These are phyloP conservation scores for Tylopilus plumbeoviolaceoides DNA, from an alignment of 768 basidiomycete genomes.

Conservation along the genomic window DNA sequence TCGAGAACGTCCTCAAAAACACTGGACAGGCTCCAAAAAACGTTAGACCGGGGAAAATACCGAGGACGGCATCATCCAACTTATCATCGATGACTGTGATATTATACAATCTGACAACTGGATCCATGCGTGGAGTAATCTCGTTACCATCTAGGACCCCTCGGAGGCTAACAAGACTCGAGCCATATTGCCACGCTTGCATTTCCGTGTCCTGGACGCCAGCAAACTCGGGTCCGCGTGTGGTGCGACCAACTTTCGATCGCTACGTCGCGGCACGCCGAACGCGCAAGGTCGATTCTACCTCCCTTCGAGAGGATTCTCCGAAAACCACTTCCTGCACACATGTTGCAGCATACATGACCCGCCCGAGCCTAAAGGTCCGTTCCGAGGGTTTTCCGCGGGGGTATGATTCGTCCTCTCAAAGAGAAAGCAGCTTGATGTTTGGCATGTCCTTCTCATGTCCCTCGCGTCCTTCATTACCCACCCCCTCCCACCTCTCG, in stretches of 20 bases:
- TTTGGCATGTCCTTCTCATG: background rate
- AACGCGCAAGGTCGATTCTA: background rate
- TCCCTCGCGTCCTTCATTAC: background rate
- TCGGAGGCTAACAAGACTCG: no score
- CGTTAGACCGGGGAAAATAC: background rate
- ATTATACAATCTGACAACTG: background rate
- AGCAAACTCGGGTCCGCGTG: background rate
- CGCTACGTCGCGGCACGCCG: background rate
- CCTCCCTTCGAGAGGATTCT: background rate
- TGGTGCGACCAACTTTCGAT: background rate
- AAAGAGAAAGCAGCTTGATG: background rate
- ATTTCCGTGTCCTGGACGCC: background rate
- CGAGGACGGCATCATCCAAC: background rate
- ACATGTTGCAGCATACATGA: background rate
- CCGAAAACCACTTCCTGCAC: background rate
- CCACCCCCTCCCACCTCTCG: background rate
- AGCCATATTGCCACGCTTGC: no score
- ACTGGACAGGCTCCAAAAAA: background rate
- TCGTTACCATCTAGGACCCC: background rate
- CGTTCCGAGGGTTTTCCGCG: conserved; percentile 8
- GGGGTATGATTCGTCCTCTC: background rate
- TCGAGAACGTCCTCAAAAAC: background rate
- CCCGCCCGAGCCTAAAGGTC: background rate
- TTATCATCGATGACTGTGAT: background rate
- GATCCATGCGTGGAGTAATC: conserved; percentile 2